Percentiles rank a stretch among this genome's conserved stretches.
Evolutionary conservation across 192 early-diverging fungal genomes (phyloP).

Genomic region (Cetraspora pellucida): DNA sequence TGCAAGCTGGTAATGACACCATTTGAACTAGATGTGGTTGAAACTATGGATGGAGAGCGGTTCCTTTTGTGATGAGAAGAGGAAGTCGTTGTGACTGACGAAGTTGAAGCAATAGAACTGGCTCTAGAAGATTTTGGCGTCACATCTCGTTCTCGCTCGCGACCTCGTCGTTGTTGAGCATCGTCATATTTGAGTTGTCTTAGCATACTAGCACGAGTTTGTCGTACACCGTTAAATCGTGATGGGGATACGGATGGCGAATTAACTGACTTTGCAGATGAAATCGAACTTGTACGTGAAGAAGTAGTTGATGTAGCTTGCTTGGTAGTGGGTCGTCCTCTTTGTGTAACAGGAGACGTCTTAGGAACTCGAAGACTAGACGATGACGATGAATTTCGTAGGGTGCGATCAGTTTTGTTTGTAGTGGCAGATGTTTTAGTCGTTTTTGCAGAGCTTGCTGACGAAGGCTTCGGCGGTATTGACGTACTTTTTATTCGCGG

Average conservation of each 20-base stretch:
- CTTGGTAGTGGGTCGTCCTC: constrained; percentile 19
- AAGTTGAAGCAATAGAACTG: constrained; percentile 30
- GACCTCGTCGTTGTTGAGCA: constrained; percentile 28
- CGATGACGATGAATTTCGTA: not conserved
- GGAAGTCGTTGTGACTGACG: constrained; percentile 21
- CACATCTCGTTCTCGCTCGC: not conserved
- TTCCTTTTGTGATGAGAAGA: constrained; percentile 9
- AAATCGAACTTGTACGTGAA: constrained; percentile 25
- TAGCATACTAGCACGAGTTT: constrained; percentile 33
- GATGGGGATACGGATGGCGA: constrained; percentile 31
- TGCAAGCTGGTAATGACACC: constrained; percentile 12
- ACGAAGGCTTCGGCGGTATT: not conserved
- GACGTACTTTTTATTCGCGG: not conserved
- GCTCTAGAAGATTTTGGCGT: constrained; percentile 30
- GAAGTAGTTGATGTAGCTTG: constrained; percentile 16
- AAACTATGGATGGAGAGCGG: constrained; percentile 23
- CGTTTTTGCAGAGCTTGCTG: not conserved
- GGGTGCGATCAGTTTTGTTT: not conserved
- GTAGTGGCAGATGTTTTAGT: not conserved
- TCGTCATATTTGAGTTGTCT: constrained; percentile 33
- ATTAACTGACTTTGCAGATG: constrained; percentile 6
- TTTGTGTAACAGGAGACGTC: not conserved
- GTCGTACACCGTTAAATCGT: constrained; percentile 24
- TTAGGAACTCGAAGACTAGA: constrained; percentile 18
- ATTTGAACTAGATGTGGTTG: constrained; percentile 5